Conservation (phyloP, 108 stramenopile genomes). For the Conticribra guillardii region DNA sequence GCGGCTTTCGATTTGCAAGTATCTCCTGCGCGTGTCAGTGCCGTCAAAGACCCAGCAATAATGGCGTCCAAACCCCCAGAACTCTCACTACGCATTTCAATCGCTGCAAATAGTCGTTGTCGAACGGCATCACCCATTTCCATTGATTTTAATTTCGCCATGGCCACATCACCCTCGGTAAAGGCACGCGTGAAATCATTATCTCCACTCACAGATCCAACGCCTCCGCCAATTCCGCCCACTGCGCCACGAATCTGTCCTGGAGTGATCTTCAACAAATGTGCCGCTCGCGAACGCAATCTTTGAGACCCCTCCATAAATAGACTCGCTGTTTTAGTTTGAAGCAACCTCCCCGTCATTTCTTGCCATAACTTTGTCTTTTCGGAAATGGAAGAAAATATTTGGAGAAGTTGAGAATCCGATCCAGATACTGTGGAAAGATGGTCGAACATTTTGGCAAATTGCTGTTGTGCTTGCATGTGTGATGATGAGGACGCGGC, state of each 20-base stretch:
- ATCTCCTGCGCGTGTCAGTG: constrained; percentile 40
- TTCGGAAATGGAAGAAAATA: constrained; percentile 72
- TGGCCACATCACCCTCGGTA: constrained; percentile 89
- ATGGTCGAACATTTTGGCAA: constrained; percentile 72
- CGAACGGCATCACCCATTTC: constrained; percentile 86
- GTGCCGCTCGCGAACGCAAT: constrained; percentile 67
- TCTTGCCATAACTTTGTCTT: constrained; percentile 86
- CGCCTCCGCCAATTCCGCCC: constrained; percentile 17
- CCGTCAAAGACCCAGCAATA: constrained; percentile 81
- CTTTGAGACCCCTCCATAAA: constrained; percentile 86
- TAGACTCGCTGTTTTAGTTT: constrained; percentile 75
- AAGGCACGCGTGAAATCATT: constrained; percentile 78
- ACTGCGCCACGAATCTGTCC: constrained; percentile 65
- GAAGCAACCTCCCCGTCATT: constrained; percentile 74
- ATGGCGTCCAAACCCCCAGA: constrained; percentile 90
- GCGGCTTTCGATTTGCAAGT: constrained; percentile 17
- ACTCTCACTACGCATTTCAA: constrained; percentile 84
- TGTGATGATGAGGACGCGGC: constrained; percentile 2
- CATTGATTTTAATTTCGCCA: constrained; percentile 83
- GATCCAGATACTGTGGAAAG: constrained; percentile 71
- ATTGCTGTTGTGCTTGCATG: constrained; percentile 53
- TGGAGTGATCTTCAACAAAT: constrained; percentile 64
- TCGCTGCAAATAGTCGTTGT: constrained; percentile 73
- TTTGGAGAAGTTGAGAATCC: constrained; percentile 63
- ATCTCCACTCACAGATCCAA: not conserved